Conservation (phyloP, 345 rosid species). For the Populus simonii region DNA sequence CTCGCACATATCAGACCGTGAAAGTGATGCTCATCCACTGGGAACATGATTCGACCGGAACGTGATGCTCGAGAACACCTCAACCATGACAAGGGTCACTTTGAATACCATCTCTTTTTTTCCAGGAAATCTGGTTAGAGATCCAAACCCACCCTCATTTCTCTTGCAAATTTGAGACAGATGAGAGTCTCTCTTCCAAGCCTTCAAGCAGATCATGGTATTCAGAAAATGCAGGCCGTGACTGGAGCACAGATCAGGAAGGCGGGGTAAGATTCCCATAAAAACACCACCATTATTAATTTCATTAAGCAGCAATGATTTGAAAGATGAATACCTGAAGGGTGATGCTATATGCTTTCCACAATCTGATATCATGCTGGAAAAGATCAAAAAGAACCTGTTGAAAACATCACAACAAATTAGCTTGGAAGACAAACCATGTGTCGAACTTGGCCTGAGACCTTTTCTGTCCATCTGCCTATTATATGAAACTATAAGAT, state of each 20-base stretch:
- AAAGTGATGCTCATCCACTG: neutral
- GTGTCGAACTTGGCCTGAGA: too few relatives aligned
- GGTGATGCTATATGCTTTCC: constrained; percentile 81
- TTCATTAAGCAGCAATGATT: neutral
- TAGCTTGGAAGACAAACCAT: neutral
- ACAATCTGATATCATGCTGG: constrained; percentile 65
- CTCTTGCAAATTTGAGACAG: constrained; percentile 28
- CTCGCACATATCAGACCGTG: neutral
- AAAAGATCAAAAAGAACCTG: constrained; percentile 92
- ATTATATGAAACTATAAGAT: neutral
- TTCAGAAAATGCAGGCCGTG: constrained; percentile 58
- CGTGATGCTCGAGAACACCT: neutral
- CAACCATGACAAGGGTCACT: neutral
- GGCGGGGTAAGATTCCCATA: constrained; percentile 3
- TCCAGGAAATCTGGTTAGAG: neutral
- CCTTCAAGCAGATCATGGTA: constrained; percentile 67
- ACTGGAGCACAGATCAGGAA: constrained; percentile 35
- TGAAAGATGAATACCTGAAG: constrained; percentile 28
- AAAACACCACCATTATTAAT: neutral
- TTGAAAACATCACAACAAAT: neutral
- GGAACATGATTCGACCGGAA: neutral
- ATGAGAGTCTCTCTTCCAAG: constrained; percentile 59
- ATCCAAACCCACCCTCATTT: constrained; percentile 15
- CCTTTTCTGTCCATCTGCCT: neutral
- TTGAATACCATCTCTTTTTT: too few relatives aligned